Percentiles rank a stretch among this genome's conserved stretches.
Evolutionary conservation across 768 basidiomycete genomes (phyloP).

Genomic region (Kwoniella sp.): DNA sequence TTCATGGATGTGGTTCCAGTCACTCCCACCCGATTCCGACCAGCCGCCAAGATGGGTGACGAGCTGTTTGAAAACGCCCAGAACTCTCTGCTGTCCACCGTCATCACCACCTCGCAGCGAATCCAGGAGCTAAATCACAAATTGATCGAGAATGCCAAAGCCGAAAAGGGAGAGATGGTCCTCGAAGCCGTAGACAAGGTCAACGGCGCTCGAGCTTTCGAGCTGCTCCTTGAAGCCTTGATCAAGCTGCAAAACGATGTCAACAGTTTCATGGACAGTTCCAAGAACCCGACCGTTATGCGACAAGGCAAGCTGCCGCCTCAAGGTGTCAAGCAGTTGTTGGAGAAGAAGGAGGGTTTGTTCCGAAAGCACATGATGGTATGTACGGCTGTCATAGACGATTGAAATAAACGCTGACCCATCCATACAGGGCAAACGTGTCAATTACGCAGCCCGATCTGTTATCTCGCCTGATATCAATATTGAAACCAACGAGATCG

Average conservation of each 20-base stretch:
- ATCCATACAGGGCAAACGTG: constrained; percentile 82
- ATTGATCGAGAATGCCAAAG: constrained; percentile 50
- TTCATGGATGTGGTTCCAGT: constrained; percentile 91
- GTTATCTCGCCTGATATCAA: constrained; percentile 99
- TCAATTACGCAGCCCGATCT: constrained; percentile 98
- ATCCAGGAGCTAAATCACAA: constrained; percentile 63
- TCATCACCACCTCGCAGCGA: constrained; percentile 73
- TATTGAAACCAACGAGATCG: constrained; percentile 98
- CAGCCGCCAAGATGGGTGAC: constrained; percentile 85
- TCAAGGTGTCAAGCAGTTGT: constrained; percentile 85
- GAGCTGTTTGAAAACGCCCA: constrained; percentile 93
- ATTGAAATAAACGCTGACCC: constrained; percentile 1
- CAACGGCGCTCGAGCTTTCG: constrained; percentile 56
- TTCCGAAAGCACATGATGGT: constrained; percentile 99
- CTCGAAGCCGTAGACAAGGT: constrained; percentile 61
- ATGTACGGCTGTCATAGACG: constrained; percentile 20
- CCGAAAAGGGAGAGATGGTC: constrained; percentile 37
- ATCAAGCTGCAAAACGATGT: constrained; percentile 90
- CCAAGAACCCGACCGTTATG: constrained; percentile 82
- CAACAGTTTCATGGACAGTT: constrained; percentile 94
- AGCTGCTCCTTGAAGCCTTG: constrained; percentile 68
- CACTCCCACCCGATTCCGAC: constrained; percentile 91
- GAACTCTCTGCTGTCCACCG: constrained; percentile 78
- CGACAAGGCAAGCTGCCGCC: constrained; percentile 86
- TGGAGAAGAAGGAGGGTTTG: constrained; percentile 98